Percentiles rank a stretch among this genome's conserved stretches.
phyloP scores from a whole-genome alignment of 768 basidiomycete species.

The Rhodocollybia butyracea region DNA sequence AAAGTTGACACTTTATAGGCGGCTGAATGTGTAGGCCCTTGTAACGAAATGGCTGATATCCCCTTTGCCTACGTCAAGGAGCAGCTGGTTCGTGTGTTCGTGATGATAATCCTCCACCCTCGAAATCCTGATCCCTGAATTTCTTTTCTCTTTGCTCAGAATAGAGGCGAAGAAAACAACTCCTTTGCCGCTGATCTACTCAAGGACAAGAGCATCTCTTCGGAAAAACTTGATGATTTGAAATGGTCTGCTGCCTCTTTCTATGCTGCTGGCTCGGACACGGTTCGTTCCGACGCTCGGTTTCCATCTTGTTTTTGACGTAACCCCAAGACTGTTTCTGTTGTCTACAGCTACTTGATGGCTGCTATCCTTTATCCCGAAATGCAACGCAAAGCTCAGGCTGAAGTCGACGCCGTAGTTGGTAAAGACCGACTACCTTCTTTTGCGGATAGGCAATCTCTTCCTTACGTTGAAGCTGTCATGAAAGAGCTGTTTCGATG shows the following conservation, averaged over 20 bases:
- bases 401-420: slow-evolving; percentile 15
- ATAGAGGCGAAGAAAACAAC: slow-evolving; percentile 6
- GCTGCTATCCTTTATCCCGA: slow-evolving; percentile 16
- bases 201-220: slow-evolving; percentile 6
- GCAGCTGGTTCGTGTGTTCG: slow-evolving; percentile 23
- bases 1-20: neutral
- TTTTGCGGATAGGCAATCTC: slow-evolving; percentile 12
- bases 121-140: neutral
- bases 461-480: slow-evolving; percentile 16
- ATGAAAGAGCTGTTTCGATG: slow-evolving; percentile 15
- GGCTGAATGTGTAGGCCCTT: slow-evolving; percentile 1
- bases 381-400: slow-evolving; percentile 15
- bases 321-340: neutral
- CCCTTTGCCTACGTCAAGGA: slow-evolving; percentile 28
- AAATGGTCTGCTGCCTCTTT: slow-evolving; percentile 17
- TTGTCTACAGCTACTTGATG: slow-evolving; percentile 15
- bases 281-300: slow-evolving; percentile 13
- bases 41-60: slow-evolving; percentile 28
- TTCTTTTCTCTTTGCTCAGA: neutral
- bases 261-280: slow-evolving; percentile 11
- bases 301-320: neutral
- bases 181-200: slow-evolving; percentile 14
- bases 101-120: neutral
- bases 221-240: slow-evolving; percentile 17
- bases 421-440: slow-evolving; percentile 16